Conservation (phyloP, 2,329 filamentous ascomycete species). For the Apiospora aurea region DNA sequence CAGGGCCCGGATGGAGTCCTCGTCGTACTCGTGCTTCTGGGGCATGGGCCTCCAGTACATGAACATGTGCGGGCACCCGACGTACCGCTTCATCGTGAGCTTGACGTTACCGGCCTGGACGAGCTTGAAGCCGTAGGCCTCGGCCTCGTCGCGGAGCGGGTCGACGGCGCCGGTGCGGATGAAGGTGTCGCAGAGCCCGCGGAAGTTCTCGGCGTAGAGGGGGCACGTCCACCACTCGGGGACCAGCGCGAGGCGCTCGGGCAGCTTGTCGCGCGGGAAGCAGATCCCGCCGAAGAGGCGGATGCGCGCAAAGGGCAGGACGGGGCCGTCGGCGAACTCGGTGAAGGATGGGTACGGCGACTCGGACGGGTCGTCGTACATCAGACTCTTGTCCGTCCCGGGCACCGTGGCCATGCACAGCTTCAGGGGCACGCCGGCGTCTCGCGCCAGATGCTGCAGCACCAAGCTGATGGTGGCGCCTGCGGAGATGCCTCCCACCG, state of each 20-base stretch:
- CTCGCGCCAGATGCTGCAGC: conserved; percentile 47
- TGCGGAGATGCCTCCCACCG: conserved; percentile 48
- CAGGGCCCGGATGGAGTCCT: conserved; percentile 42
- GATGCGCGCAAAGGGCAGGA: conserved; percentile 45
- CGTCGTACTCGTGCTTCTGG: conserved; percentile 44
- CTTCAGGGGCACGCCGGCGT: conserved; percentile 44
- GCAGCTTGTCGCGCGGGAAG: conserved; percentile 38
- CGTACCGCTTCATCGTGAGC: conserved; percentile 53
- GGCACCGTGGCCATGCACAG: conserved; percentile 46
- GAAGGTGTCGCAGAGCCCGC: conserved; percentile 43
- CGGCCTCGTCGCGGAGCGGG: conserved; percentile 56
- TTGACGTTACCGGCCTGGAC: conserved; percentile 50
- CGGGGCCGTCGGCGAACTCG: conserved; percentile 43
- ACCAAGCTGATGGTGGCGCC: conserved; percentile 45
- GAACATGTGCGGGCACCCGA: conserved; percentile 56
- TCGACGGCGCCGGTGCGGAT: conserved; percentile 47
- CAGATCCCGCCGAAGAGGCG: conserved; percentile 41
- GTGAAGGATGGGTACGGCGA: conserved; percentile 45
- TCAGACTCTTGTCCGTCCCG: conserved; percentile 35
- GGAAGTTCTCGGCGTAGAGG: conserved; percentile 42
- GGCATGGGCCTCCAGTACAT: conserved; percentile 41
- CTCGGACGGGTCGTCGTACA: conserved; percentile 42
- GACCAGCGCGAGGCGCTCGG: conserved; percentile 37
- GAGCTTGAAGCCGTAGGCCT: conserved; percentile 52
- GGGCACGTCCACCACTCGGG: conserved; percentile 46